Conservation (phyloP, 345 rosid genomes). For the Iberis pinnata region DNA sequence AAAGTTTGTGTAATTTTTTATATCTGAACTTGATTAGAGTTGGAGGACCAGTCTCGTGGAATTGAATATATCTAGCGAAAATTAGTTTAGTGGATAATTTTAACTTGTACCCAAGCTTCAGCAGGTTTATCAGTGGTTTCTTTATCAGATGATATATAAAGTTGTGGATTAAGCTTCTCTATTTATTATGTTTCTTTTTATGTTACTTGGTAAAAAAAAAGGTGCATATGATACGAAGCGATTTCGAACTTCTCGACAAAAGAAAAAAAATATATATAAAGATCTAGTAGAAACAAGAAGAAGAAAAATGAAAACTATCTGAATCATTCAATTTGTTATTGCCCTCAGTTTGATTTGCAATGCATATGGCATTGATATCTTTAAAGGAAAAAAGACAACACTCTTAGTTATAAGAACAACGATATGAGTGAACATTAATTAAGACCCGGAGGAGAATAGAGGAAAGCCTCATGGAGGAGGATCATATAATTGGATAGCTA, state of each 20-base stretch:
- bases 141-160: too few relatives aligned
- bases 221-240: background rate
- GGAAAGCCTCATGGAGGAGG: constrained; percentile 4
- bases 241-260: background rate
- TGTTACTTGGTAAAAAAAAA: too few relatives aligned
- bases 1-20: too few relatives aligned
- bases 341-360: constrained; percentile 14
- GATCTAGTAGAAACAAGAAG: constrained; percentile 1
- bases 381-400: background rate
- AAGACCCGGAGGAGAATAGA: background rate
- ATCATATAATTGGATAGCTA: background rate
- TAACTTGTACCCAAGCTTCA: too few relatives aligned
- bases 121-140: too few relatives aligned
- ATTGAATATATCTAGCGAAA: too few relatives aligned
- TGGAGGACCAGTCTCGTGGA: too few relatives aligned
- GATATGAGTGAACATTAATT: background rate
- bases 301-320: constrained; percentile 1
- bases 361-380: background rate
- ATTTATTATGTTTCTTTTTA: too few relatives aligned
- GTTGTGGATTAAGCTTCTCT: too few relatives aligned
- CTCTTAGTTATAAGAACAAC: background rate
- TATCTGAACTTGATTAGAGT: too few relatives aligned
- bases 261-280: background rate
- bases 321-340: constrained; percentile 14
- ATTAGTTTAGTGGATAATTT: too few relatives aligned